Conservation (phyloP, 257 asterid species). For the Solanum lignicaule region DNA sequence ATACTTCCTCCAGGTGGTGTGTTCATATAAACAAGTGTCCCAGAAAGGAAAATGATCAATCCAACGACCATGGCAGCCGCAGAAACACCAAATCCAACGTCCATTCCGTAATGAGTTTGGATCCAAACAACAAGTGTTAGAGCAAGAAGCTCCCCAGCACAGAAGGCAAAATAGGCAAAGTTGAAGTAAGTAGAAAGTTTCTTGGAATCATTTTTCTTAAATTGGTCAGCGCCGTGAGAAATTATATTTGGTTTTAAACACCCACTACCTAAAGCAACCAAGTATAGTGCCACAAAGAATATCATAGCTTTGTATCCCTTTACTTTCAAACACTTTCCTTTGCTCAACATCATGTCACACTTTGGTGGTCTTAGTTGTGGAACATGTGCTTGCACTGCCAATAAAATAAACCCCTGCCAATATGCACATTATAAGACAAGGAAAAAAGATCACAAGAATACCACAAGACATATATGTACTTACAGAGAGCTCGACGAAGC, state of each 20-base stretch:
- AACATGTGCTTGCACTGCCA: constrained; percentile 54
- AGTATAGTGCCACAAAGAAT: constrained; percentile 49
- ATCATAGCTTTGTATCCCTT: constrained; percentile 48
- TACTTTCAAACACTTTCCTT: constrained; percentile 27
- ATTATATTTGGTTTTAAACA: constrained; percentile 68
- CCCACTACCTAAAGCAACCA: constrained; percentile 71
- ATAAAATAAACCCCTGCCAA: constrained; percentile 46
- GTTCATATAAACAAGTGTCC: constrained; percentile 33
- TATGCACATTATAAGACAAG: neutral
- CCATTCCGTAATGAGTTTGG: constrained; percentile 71
- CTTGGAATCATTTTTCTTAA: constrained; percentile 17
- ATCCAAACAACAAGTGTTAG: constrained; percentile 64
- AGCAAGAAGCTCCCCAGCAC: constrained; percentile 57
- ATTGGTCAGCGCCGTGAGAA: constrained; percentile 70
- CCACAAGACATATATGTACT: neutral
- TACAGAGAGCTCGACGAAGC: constrained; percentile 62
- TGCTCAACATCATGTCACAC: constrained; percentile 17
- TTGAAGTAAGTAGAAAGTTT: constrained; percentile 65
- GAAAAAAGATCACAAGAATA: neutral
- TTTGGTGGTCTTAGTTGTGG: constrained; percentile 35
- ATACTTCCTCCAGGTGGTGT: constrained; percentile 51
- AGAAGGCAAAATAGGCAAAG: constrained; percentile 67
- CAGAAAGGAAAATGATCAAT: constrained; percentile 40
- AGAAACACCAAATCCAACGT: constrained; percentile 61
- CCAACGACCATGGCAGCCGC: constrained; percentile 62